Evolutionary conservation across 2,329 filamentous ascomycete species (phyloP).

Genomic region (Scedosporium aurantiacum): DNA sequence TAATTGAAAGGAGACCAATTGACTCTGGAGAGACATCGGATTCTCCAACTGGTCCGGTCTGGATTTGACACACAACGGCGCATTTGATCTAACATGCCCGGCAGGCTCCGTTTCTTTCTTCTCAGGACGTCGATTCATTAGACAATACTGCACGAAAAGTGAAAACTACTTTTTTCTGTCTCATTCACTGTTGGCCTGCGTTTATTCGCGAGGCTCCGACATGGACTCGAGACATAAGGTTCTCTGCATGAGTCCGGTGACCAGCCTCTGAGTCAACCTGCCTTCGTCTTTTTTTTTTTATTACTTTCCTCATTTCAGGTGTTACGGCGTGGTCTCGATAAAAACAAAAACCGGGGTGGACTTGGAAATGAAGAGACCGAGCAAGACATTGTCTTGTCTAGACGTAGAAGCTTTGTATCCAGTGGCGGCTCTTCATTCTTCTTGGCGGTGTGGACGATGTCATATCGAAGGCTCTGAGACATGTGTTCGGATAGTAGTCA

Average conservation of each 20-base stretch:
- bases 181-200: not conserved
- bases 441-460: not conserved
- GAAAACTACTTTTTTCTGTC: not conserved
- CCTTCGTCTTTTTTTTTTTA: not conserved
- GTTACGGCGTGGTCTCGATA: not conserved
- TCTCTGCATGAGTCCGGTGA: not conserved
- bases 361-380: not conserved
- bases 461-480: not conserved
- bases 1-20: not conserved
- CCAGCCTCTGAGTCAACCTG: not conserved
- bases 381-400: not conserved
- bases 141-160: not conserved
- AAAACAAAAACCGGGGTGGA: not conserved
- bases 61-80: no score
- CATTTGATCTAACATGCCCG: no score
- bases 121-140: no score
- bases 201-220: not conserved
- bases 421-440: not conserved
- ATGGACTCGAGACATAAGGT: not conserved
- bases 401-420: not conserved
- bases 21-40: not conserved
- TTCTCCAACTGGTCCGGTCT: not conserved
- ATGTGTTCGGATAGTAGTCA: not conserved
- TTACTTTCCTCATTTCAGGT: not conserved
- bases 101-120: no score